Evolutionary conservation across 208 protist genomes (phyloP), one percentile per base, ranked within the genome.

Genomic region (Leishmania turanica): DNA sequence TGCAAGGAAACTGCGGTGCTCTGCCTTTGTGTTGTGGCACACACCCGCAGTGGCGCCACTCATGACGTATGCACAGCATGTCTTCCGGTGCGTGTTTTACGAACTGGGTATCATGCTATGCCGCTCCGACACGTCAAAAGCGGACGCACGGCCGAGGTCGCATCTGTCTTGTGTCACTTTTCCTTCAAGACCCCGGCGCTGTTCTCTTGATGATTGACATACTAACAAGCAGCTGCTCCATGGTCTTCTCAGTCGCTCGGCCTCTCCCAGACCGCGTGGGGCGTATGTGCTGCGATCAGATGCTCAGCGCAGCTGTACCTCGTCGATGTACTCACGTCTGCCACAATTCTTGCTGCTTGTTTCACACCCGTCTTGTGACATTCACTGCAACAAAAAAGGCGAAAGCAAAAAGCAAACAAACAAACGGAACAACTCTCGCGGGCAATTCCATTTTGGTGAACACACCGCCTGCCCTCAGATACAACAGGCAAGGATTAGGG

Each of bases 51-150:
- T 34, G 85, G 88, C 68, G 76, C 27, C 65, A 58, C 82, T 24
- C 73, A 83, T n/a, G 81, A 94, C n/a, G 74, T 88, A 49, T 86
- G 86, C 60, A 85, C 82, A 34, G 75, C 79, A 21, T 86, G 79
- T 47, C 49, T 95, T 19, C 89, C 91, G 2, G 83, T 95, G 40
- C 47, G 71, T 13, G 81, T 87, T 51, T 42, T 95, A 49, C 83
- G 89, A 1, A 80, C 79, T 21, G 91, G 91, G 4, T 92, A 86
- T 69, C 89, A 89, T 42, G 85, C 89, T 1, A 75, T 95, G 31
- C 85, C 88, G 1, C 74, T 95, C 19, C 80, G 82, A 27, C 86
- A 86, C 66, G 82, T 70, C 8, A 84, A 84, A 66, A 79, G 81
- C 13, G 85, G 81, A 13, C 72, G 62, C 9, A 0, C 74, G 47